phyloP scores from a whole-genome alignment of 1,284 basidiomycete genomes.

The Cryptococcus sp. region DNA sequence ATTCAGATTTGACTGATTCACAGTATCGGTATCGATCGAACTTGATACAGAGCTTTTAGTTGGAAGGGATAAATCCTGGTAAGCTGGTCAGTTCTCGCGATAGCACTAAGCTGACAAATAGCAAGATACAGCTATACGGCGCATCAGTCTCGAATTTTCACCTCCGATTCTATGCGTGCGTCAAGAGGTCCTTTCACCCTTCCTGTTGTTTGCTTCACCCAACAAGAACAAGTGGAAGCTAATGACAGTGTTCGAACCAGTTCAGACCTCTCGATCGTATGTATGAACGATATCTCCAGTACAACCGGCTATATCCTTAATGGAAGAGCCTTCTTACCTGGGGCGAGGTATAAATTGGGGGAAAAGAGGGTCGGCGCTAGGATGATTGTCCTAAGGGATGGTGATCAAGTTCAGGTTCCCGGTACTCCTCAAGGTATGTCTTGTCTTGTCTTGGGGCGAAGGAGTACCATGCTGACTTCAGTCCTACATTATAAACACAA shows the following conservation, averaged over 20 bases:
- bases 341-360: conserved; percentile 22
- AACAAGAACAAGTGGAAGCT: no score
- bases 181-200: neutral
- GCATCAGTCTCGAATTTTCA: conserved; percentile 10
- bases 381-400: conserved; percentile 5
- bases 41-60: conserved; percentile 10
- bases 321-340: conserved; percentile 58
- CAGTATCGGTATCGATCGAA: conserved; percentile 48
- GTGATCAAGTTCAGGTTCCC: conserved; percentile 1
- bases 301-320: conserved; percentile 73
- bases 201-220: neutral
- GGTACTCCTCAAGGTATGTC: neutral
- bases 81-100: neutral
- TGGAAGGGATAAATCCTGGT: conserved; percentile 6
- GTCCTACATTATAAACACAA: neutral
- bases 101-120: conserved; percentile 3
- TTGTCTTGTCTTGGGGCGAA: neutral
- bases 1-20: neutral
- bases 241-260: conserved; percentile 12
- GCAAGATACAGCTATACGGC: conserved; percentile 6
- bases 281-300: conserved; percentile 59
- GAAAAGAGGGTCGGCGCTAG: conserved; percentile 1
- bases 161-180: conserved; percentile 16
- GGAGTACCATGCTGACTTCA: neutral
- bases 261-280: conserved; percentile 9